Evolutionary conservation across 2,329 filamentous ascomycete species (phyloP).

Genomic region (Diaporthe caulivora): DNA sequence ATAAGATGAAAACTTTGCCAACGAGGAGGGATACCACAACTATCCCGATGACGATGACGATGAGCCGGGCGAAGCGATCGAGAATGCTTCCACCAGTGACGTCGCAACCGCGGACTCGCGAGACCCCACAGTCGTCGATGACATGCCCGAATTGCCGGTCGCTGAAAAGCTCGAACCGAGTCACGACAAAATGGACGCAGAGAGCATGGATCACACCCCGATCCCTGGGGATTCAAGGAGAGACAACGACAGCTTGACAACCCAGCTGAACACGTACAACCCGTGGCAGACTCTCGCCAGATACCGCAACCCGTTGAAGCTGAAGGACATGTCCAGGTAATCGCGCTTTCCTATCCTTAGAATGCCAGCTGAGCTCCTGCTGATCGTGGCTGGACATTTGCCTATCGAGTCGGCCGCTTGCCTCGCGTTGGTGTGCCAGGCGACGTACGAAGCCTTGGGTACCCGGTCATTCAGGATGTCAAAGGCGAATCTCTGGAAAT

Average conservation of each 20-base stretch:
- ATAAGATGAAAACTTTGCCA: too few species aligned
- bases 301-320: neutral
- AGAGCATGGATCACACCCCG: neutral
- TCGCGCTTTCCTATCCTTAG: neutral
- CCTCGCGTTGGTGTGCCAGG: neutral
- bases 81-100: too few species aligned
- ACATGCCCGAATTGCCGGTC: neutral
- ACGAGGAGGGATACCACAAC: too few species aligned
- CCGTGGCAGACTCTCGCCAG: neutral
- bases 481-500: neutral
- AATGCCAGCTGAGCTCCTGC: slow-evolving; percentile 1
- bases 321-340: too few species aligned
- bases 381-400: neutral
- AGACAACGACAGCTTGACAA: neutral
- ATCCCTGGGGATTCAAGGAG: too few species aligned
- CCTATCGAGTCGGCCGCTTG: slow-evolving; percentile 7
- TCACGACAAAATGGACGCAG: too few species aligned
- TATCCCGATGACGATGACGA: neutral
- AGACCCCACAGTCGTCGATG: too few species aligned
- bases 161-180: neutral
- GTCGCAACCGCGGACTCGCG: too few species aligned
- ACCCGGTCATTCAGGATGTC: neutral
- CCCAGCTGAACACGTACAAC: neutral
- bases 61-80: neutral
- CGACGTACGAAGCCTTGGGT: neutral